A percentile compares a stretch with the other conserved stretches of the same genome.
Evolutionary conservation across 1,139 yeast genomes (phyloP).

Genomic region (Pichia sp.): DNA sequence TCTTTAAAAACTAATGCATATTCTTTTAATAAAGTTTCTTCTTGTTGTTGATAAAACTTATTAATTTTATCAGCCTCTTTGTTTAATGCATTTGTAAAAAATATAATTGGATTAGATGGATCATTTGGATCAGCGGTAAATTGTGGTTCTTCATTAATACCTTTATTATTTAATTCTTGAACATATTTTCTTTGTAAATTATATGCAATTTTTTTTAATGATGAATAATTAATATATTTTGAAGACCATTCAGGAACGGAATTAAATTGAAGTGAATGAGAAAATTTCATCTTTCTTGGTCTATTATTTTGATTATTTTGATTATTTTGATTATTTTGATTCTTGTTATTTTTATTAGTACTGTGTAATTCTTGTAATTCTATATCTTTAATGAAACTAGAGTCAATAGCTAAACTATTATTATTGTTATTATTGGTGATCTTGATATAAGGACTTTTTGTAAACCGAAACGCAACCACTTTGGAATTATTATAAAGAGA

Average conservation of each 20-base stretch:
- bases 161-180: constrained; percentile 27
- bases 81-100: constrained; percentile 48
- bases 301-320: background rate
- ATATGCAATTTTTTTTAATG: constrained; percentile 57
- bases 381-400: background rate
- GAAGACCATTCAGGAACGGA: constrained; percentile 82
- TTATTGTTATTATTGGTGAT: background rate
- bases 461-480: background rate
- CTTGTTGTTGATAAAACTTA: constrained; percentile 46
- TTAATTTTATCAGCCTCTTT: constrained; percentile 51
- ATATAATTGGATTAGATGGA: constrained; percentile 39
- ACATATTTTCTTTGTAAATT: constrained; percentile 38
- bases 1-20: constrained; percentile 42
- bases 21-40: constrained; percentile 40
- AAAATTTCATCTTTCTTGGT: constrained; percentile 51
- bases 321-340: background rate
- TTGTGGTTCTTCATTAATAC: constrained; percentile 23
- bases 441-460: background rate
- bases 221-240: constrained; percentile 58
- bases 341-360: background rate
- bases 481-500: background rate
- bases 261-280: constrained; percentile 68
- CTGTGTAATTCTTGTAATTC: constrained; percentile 1
- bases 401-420: background rate
- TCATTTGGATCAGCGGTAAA: constrained; percentile 30